These are phyloP conservation scores for Blastomyces gilchristii DNA, from an alignment of 2,329 filamentous ascomycete species.

Conservation along the genomic window DNA sequence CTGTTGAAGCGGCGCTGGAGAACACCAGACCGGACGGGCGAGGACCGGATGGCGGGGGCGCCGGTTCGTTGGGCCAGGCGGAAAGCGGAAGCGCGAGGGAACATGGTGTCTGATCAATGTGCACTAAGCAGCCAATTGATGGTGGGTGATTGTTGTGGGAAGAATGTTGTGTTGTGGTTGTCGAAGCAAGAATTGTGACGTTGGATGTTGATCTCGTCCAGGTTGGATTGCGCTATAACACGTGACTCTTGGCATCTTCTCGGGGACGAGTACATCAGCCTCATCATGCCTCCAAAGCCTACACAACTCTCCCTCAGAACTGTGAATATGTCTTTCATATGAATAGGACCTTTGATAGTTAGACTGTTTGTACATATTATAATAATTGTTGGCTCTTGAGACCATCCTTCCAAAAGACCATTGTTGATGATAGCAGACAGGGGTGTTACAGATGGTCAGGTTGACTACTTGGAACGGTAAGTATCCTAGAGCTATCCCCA, in stretches of 20 bases:
- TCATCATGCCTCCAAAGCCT: neutral
- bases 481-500: conserved; percentile 17
- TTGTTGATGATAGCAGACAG: neutral
- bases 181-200: conserved; percentile 3
- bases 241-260: neutral
- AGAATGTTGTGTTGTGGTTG: neutral
- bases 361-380: neutral
- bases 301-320: neutral
- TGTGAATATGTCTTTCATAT: neutral
- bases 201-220: neutral
- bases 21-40: conserved; percentile 45
- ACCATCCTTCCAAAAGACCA: too few species aligned
- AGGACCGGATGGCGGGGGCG: conserved; percentile 47
- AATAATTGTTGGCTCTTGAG: neutral
- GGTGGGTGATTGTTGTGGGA: neutral
- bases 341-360: neutral
- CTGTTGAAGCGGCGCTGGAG: conserved; percentile 66
- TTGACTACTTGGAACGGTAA: conserved; percentile 82
- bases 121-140: neutral
- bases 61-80: conserved; percentile 52
- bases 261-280: neutral
- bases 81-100: conserved; percentile 51
- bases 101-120: conserved; percentile 40
- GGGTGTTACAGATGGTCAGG: conserved; percentile 40
- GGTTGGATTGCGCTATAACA: neutral